Evolutionary conservation across 1,284 basidiomycete genomes (phyloP), one percentile per base, ranked within the genome.

Genomic region (Malassezia dermatis): DNA sequence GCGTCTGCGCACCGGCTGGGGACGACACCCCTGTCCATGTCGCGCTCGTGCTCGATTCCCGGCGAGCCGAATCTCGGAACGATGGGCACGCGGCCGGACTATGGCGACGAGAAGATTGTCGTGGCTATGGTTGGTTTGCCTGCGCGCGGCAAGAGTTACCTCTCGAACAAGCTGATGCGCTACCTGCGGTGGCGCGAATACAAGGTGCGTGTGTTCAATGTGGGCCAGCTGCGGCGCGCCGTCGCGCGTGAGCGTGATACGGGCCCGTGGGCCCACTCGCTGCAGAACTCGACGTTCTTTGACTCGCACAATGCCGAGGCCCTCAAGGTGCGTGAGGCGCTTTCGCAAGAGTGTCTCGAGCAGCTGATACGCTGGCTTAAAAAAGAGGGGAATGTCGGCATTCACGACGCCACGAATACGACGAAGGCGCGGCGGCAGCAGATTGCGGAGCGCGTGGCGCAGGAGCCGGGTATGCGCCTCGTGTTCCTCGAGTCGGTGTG

Each of bases 191-290:
- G 94, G 94, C 81, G 98, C 43, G 94, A 99, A 76, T 99, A 96
- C 76, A 84, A 93, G 62, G 94, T 98, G 56, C 88, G 94, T 79
- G 89, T 98, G 1, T 98, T 98, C 80, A 98, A 98, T 72, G 94
- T 96, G 28, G 94, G 94, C 4, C 93, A 98, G 75, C 79, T 96
- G 19, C 82, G 93, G 45, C 83, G 93, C 26, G 87, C 86, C 0
- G 83, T 89, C 61, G 91, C 91, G 4, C 82, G 81, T 47, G 89
- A 89, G 68, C 4, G 15, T 8, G 27, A 43, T 11, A 13, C 41
- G 10, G 11, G 24, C 21, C 12, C 27, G 17, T 39, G 37, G 37
- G 37, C 37, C n/a, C 2, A 12, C 15, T 19, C 37, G 17, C 15
- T 28, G 11, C 46, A 48, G 31, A 39, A 28, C 13, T 86, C 91